phyloP scores from a whole-genome alignment of 495 filamentous ascomycete genomes.

The Cercophora newfieldiana region DNA sequence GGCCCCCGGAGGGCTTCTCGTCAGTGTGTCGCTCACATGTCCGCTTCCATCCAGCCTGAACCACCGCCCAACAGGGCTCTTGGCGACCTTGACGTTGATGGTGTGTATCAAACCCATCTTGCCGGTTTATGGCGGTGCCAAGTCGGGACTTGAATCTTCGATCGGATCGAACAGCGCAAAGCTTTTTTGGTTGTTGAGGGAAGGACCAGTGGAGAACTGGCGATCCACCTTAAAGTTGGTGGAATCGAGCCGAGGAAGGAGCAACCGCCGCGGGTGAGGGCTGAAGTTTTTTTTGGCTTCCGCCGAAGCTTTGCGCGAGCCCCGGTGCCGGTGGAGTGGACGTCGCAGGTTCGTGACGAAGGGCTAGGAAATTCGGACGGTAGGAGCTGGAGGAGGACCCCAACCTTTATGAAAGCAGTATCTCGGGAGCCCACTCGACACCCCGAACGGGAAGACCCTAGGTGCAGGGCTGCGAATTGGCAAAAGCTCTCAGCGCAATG shows the following conservation, averaged over 20 bases:
- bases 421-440: background rate
- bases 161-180: background rate
- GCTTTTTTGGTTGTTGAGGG: background rate
- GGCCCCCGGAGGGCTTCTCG: background rate
- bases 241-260: slow-evolving; percentile 1
- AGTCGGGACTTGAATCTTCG: background rate
- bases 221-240: background rate
- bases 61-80: slow-evolving; percentile 64
- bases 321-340: slow-evolving; percentile 4
- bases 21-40: slow-evolving; percentile 54
- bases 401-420: slow-evolving; percentile 21
- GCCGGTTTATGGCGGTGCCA: background rate
- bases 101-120: slow-evolving; percentile 52
- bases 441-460: background rate
- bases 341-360: slow-evolving; percentile 1
- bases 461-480: slow-evolving; percentile 2
- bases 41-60: slow-evolving; percentile 75
- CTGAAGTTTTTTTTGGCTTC: slow-evolving; percentile 4
- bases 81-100: slow-evolving; percentile 56
- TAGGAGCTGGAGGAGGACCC: slow-evolving; percentile 13
- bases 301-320: slow-evolving; percentile 9
- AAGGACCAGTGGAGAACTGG: background rate
- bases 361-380: slow-evolving; percentile 11
- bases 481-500: slow-evolving; percentile 23
- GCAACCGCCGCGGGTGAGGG: background rate